These are phyloP conservation scores for Talaromyces atroroseus DNA, from an alignment of 2,329 filamentous ascomycete genomes.

Conservation along the genomic window DNA sequence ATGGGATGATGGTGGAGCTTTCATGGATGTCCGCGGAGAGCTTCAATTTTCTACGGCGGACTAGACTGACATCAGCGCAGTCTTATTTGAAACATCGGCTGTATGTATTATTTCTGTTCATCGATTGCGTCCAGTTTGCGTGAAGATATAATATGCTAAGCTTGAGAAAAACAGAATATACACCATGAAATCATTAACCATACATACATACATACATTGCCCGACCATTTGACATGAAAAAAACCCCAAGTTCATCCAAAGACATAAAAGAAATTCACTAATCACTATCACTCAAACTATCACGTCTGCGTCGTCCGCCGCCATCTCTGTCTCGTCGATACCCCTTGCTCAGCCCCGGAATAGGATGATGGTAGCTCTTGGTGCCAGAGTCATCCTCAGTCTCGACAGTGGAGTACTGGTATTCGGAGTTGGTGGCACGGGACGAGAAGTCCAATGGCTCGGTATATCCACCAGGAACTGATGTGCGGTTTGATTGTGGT, in stretches of 20 bases:
- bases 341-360: constrained; percentile 48
- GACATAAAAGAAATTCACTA: constrained; percentile 1
- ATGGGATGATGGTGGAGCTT: background rate
- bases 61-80: background rate
- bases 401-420: constrained; percentile 36
- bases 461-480: constrained; percentile 37
- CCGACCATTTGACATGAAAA: background rate
- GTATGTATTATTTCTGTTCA: background rate
- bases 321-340: constrained; percentile 33
- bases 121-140: background rate
- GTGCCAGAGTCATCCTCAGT: constrained; percentile 40
- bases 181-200: constrained; percentile 8
- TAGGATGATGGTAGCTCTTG: constrained; percentile 53
- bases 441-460: constrained; percentile 42
- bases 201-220: constrained; percentile 5
- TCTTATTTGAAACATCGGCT: background rate
- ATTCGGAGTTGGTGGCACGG: constrained; percentile 31
- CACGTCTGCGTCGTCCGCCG: constrained; percentile 40
- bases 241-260: background rate
- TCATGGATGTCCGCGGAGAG: background rate
- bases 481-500: constrained; percentile 28
- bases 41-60: background rate
- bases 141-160: background rate
- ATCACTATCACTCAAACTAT: constrained; percentile 53
- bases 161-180: background rate